A percentile compares a stretch with the other conserved stretches of the same genome.
phyloP scores from a whole-genome alignment of 2,329 filamentous ascomycete species.

The Penicillium sp. region DNA sequence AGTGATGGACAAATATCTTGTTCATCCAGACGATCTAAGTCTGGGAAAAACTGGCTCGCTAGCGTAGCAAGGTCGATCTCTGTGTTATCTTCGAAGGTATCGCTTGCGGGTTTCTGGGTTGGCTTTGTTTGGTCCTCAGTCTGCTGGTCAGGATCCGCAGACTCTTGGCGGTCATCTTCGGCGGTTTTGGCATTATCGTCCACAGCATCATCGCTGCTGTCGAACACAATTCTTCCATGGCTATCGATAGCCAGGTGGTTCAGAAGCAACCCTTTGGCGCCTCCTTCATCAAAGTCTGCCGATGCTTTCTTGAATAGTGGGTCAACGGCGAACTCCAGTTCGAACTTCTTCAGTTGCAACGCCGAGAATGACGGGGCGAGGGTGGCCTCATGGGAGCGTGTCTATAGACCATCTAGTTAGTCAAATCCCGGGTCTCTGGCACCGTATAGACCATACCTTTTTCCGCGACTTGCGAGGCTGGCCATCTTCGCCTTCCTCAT shows the following conservation, averaged over 20 bases:
- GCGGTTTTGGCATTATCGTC: conserved; percentile 49
- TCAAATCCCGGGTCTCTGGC: not conserved
- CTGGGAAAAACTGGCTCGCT: conserved; percentile 79
- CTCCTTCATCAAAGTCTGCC: conserved; percentile 96
- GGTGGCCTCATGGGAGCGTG: conserved; percentile 85
- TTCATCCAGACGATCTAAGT: conserved; percentile 71
- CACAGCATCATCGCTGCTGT: conserved; percentile 85
- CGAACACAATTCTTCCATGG: conserved; percentile 91
- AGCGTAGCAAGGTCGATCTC: conserved; percentile 78
- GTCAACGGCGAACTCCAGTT: conserved; percentile 93
- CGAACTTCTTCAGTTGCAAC: conserved; percentile 93
- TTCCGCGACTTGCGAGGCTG: conserved; percentile 59
- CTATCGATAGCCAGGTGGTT: conserved; percentile 97
- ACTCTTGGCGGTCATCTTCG: conserved; percentile 39
- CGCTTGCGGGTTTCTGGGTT: conserved; percentile 34
- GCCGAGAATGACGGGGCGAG: conserved; percentile 84
- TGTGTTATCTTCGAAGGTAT: conserved; percentile 52
- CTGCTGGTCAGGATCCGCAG: conserved; percentile 48
- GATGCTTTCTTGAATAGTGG: conserved; percentile 99
- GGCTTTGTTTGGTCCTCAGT: conserved; percentile 42
- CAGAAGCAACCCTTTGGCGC: conserved; percentile 87
- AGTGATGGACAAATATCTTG: conserved; percentile 94
- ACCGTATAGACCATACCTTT: conserved; percentile 55
- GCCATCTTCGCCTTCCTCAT: conserved; percentile 57
- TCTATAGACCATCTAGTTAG: conserved; percentile 39